Evolutionary conservation across 2,329 filamentous ascomycete species (phyloP), one percentile per base, ranked within the genome.

Genomic region (Mycosphaerelloides madeirae): DNA sequence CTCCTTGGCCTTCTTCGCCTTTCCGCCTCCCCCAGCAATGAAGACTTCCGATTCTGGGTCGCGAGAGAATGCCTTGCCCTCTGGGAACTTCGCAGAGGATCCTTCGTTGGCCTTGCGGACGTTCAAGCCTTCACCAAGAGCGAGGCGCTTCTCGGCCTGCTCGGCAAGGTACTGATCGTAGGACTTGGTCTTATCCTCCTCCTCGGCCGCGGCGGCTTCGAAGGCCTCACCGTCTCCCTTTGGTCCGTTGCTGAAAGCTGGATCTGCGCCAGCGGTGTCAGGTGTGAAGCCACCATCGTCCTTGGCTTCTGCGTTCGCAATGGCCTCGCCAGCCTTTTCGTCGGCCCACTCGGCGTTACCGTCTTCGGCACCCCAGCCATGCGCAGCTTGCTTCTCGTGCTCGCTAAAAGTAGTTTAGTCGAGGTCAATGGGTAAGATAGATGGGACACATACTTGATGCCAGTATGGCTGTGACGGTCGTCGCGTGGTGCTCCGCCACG

Each of bases 71-170:
- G 76, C 71, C 77, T 90, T 94, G 67, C 88, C 89, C 62, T 79
- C 77, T 63, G 85, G 86, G 87, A 90, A 95, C 80, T 96, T 93
- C 81, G 93, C 91, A 77, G 88, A 87, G 76, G 76, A 79, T 64
- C 90, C 90, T 77, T 96, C 90, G 77, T 97, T 96, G 70, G 91
- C 75, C 76, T 89, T 83, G 74, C 93, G 91, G 65, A 88, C 78
- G 63, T 87, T 79, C 62, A 83, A 78, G 59, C 73, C 70, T 59
- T 79, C 79, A 54, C 76, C 70, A 59, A 91, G 79, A 56, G 80
- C 79, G 55, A 80, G 72, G 75, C 88, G 90, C 80, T 90, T 91
- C 69, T 81, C 78, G 47, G 79, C 79, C 65, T 76, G 77, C 68
- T 86, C 81, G 65, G 83, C 86, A 42, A 94, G 80, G 77, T 95